phyloP scores from a whole-genome alignment of 1,139 yeast genomes.

The Pichia norvegensis region DNA sequence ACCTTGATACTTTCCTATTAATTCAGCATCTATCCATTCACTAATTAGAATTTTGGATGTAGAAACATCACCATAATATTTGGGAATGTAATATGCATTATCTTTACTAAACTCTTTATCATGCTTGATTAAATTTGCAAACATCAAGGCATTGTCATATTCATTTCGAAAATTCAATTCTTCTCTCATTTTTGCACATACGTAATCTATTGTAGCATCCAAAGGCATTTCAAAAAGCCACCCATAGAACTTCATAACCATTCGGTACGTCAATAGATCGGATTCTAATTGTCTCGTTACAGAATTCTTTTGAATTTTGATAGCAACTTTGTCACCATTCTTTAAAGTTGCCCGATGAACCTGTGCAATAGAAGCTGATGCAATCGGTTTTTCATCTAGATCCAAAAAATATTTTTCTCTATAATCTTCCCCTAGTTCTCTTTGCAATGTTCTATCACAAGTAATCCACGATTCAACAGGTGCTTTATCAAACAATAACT shows the following conservation, averaged over 20 bases:
- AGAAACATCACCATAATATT: constrained; percentile 38
- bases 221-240: constrained; percentile 58
- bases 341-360: constrained; percentile 51
- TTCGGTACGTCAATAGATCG: constrained; percentile 51
- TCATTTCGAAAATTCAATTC: constrained; percentile 61
- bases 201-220: constrained; percentile 47
- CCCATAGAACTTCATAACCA: constrained; percentile 48
- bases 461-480: constrained; percentile 58
- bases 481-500: constrained; percentile 59
- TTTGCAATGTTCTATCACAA: constrained; percentile 39
- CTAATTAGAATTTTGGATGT: constrained; percentile 48
- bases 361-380: constrained; percentile 71
- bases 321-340: constrained; percentile 53
- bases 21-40: constrained; percentile 73
- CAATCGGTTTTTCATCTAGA: constrained; percentile 50
- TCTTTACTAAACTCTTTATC: constrained; percentile 30
- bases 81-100: constrained; percentile 46
- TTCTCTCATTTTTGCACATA: constrained; percentile 47
- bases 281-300: constrained; percentile 49
- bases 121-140: constrained; percentile 28
- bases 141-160: constrained; percentile 39
- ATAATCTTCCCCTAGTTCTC: constrained; percentile 41
- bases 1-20: constrained; percentile 41
- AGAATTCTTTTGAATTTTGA: constrained; percentile 61
- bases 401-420: constrained; percentile 37